phyloP scores from a whole-genome alignment of 345 rosid genomes.

The Lepidium sativum region DNA sequence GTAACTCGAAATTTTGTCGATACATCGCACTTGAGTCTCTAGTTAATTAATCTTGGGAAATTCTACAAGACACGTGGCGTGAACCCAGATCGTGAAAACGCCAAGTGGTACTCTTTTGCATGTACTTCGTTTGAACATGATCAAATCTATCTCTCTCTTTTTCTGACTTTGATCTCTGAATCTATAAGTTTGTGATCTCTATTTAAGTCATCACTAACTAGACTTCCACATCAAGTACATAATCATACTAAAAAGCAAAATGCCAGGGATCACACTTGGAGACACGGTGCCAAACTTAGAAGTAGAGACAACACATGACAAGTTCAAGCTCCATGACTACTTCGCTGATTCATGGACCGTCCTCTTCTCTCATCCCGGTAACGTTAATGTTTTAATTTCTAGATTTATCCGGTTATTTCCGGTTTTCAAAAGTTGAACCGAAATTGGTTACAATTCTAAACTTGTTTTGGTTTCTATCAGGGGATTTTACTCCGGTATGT shows the following conservation, averaged over 20 bases:
- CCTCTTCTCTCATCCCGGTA: conserved; percentile 79
- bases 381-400: background rate
- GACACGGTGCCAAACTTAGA: conserved; percentile 64
- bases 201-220: too few species aligned
- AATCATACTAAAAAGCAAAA: background rate
- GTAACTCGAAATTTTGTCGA: background rate
- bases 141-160: background rate
- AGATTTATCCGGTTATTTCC: background rate
- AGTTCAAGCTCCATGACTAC: conserved; percentile 59
- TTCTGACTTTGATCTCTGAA: conserved; percentile 3
- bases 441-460: background rate
- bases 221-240: background rate
- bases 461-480: conserved; percentile 25
- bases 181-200: conserved; percentile 1
- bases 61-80: conserved; percentile 15
- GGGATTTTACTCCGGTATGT: conserved; percentile 83
- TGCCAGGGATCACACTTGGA: conserved; percentile 73
- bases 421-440: background rate
- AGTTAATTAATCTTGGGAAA: background rate
- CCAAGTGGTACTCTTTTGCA: conserved; percentile 22
- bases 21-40: background rate
- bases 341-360: conserved; percentile 48
- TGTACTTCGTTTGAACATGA: conserved; percentile 13
- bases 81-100: background rate
- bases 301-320: conserved; percentile 58